Conservation (phyloP, 306 rosid species). For the Lathyrus aphaca region DNA sequence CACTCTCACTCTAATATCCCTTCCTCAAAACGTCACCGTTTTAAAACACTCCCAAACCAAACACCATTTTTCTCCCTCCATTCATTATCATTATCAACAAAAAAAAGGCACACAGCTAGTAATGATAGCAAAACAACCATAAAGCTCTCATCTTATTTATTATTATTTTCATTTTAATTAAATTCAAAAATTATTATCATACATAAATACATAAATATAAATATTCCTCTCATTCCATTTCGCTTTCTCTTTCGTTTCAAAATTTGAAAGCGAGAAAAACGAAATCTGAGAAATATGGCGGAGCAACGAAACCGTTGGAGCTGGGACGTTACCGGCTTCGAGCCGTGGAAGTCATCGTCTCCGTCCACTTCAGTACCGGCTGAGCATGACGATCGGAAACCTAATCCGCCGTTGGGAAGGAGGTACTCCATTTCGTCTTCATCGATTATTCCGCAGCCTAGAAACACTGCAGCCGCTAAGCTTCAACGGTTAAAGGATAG, state of each 20-base stretch:
- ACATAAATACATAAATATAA: not conserved
- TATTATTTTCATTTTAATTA: not conserved
- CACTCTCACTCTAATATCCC: not conserved
- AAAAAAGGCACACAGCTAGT: not conserved
- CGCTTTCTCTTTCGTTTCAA: constrained; percentile 37
- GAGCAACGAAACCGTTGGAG: constrained; percentile 90
- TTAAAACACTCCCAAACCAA: not conserved
- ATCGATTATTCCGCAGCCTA: constrained; percentile 63
- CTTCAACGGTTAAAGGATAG: constrained; percentile 72
- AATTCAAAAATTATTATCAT: not conserved
- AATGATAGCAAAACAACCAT: constrained; percentile 11
- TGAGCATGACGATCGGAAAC: constrained; percentile 58
- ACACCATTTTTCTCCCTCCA: constrained; percentile 55
- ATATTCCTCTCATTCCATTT: constrained; percentile 10
- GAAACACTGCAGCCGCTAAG: constrained; percentile 55
- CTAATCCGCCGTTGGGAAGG: constrained; percentile 61
- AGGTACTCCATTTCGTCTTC: constrained; percentile 78
- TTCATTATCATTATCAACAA: constrained; percentile 41
- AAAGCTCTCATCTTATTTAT: constrained; percentile 24
- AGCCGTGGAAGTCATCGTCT: constrained; percentile 70
- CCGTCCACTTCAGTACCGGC: constrained; percentile 41
- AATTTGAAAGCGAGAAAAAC: constrained; percentile 32
- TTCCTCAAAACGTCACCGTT: constrained; percentile 56
- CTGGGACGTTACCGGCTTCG: constrained; percentile 96
- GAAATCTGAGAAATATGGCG: constrained; percentile 60